Base-by-base conservation (phyloP, 345 rosid species). In the Syzygium aromaticum region DNA sequence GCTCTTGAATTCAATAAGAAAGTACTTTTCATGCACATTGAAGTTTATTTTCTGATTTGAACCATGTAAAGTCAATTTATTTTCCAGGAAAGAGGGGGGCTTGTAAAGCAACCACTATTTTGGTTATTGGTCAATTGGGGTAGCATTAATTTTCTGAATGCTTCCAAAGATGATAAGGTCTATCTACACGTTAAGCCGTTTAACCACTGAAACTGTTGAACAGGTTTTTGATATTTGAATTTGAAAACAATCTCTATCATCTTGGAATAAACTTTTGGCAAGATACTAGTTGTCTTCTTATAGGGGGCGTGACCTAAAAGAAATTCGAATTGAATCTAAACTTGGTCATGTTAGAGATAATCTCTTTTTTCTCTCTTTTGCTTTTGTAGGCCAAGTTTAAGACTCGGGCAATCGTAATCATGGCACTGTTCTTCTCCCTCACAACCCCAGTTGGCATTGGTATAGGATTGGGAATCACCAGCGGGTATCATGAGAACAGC, bases 391-490 rank as follows among this genome's bases (percentile, higher is more conserved):
- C 94, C 38, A 91, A 89, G 84, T 93, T 91, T 84, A 87, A 84
- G 83, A 30, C 63, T 2, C 51, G 73, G 86, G 85, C 91, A 3
- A 54, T 87, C 2, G 88, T 87, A 67, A 77, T 90, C 5, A 93
- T 94, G 98, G 94, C 90, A 3, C 84, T 94, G n/a, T 93, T 95
- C 83, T 94, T 96, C 84, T 84, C 95, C 11, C 89, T 94, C 1
- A 94, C 95, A 2, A 92, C 96, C 0, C 98, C 98, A 17, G 88
- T 92, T 1, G 97, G 96, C 56, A 92, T 96, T 11, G 96, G 86
- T 15, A 25, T 92, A 28, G 96, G 96, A 4, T 92, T 95, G 54
- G 96, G 87, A 7, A 21, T 93, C 78, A 84, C 95, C 46, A 92
- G 59, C 2, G 43, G 51, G 3, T 95, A 95, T 54, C 61, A 92